These are phyloP conservation scores for Paraconiothyrium brasiliense DNA, from an alignment of 2,329 filamentous ascomycete genomes.

Conservation along the genomic window DNA sequence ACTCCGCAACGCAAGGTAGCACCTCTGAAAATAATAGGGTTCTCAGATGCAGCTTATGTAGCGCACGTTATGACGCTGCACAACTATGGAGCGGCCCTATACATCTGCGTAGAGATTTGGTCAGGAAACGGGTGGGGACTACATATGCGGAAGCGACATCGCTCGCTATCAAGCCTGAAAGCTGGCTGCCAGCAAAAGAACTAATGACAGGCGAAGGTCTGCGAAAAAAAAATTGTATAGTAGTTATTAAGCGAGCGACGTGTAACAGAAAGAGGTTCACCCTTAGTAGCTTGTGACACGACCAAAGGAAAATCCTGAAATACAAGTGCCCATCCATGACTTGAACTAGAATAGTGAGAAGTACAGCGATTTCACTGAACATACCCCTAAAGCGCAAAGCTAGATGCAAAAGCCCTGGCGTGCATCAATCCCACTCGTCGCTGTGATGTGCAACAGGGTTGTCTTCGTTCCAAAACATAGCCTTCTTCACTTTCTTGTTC, in stretches of 20 bases:
- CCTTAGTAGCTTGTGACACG: too few relatives aligned
- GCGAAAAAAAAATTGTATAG: background rate
- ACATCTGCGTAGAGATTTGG: conserved; percentile 27
- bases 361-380: background rate
- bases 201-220: background rate
- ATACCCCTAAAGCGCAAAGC: background rate
- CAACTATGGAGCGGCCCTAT: too few relatives aligned
- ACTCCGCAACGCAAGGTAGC: too few relatives aligned
- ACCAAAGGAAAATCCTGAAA: too few relatives aligned
- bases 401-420: background rate
- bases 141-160: conserved; percentile 23
- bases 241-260: too few relatives aligned
- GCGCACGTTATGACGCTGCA: too few relatives aligned
- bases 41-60: too few relatives aligned
- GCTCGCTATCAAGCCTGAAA: conserved; percentile 12
- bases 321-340: background rate
- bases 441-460: background rate
- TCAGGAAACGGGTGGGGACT: conserved; percentile 33
- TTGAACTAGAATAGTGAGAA: background rate
- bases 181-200: background rate
- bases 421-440: background rate
- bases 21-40: too few relatives aligned
- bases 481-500: background rate
- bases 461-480: background rate
- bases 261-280: too few relatives aligned